Base-by-base conservation (phyloP, 495 filamentous ascomycete species). In the Clavariopsis aquatica region DNA sequence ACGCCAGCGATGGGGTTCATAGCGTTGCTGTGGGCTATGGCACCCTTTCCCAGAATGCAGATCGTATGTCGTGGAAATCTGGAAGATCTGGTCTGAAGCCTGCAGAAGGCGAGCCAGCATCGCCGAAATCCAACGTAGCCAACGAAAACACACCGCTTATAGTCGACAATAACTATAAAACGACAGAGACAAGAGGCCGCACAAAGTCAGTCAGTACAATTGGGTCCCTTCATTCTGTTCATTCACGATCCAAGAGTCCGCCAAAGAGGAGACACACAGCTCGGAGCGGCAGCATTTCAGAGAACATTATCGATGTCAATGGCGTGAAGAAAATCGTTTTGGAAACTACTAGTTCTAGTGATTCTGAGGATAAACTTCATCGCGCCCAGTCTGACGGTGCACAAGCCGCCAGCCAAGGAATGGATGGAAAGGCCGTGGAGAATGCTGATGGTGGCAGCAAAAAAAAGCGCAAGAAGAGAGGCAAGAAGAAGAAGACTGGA, bases 291-390 rank as follows among this genome's bases (percentile, higher is more conserved):
- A 92, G 88, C 74, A 96, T 96, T 47, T 46, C 43, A 47, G 52
- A 56, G 52, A 56, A 56, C 23, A 82, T 92, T 20, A 78, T 95
- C 38, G 90, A 96, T 72, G 80, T 88, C 12, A 88, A 89, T 47
- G 92, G 92, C 1, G 82, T 95, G 31, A 86, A 88, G 45, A 96
- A 96, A 77, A 85, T 94, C 12, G 85, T 96, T 10, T 82, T 96
- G 12, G 89, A 93, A 66, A 85, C 87, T 41, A 88, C 82, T 20
- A 85, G 82, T 69, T 82, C 80, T 31, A 81, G 79, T 43, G 73
- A 75, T 49, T 62, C 34, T 27, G 69, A 65, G n/a, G 69, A 53
- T 8, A 60, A 51, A 27, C 12, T 26, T 29, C 19, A 13, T 46
- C 27, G 46, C 19, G 36, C n/a, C 15, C 43, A 52, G 34, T 26